Base-by-base conservation (phyloP, 441 rosid genomes). In the Sinapis alba region DNA sequence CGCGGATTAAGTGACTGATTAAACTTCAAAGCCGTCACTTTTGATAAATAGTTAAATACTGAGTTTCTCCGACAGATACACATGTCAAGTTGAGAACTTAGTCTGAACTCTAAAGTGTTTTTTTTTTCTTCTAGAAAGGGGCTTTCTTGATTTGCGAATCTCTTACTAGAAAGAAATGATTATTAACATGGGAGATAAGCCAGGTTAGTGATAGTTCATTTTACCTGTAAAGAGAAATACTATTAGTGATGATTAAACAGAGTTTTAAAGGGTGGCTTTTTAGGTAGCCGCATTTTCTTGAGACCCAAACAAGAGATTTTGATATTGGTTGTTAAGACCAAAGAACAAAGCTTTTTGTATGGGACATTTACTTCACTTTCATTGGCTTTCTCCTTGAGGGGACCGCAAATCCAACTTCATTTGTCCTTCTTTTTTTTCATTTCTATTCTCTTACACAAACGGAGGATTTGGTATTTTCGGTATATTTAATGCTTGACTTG, bases 231-330 rank as follows among this genome's bases (percentile, higher is more conserved):
- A 61, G 62, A 73, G 71, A 78, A 68, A 43, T 43, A 47, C 20
- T 47, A 68, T 32, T 72, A 62, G 21, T 69, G 61, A 68, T 73
- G 60, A 45, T 57, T 63, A 68, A 56, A 7, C n/a, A 16, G 45
- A 38, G 71, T 76, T 70, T 70, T 16, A 62, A 78, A 67, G 58
- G 18, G 24, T 19, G 11, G 34, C 72, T 69, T 78, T 79, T 69
- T 63, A 62, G 78, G 71, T 19, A 78, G 81, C 78, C 81, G 81
- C 78, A 78, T 56, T 78, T 73, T 78, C 81, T 78, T 78, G 81
- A 78, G 81, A 78, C 81, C 34, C 78, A 73, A 78, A 78, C 78
- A 68, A 65, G 20, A 19, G 18, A 51, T 3, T 67, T 68, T 62
- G 65, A 60, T 72, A 64, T 7, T n/a, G 27, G 57, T 70, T 50